phyloP scores from a whole-genome alignment of 225 moss, liverwort and hornwort species.

The Straminergon stramineum region DNA sequence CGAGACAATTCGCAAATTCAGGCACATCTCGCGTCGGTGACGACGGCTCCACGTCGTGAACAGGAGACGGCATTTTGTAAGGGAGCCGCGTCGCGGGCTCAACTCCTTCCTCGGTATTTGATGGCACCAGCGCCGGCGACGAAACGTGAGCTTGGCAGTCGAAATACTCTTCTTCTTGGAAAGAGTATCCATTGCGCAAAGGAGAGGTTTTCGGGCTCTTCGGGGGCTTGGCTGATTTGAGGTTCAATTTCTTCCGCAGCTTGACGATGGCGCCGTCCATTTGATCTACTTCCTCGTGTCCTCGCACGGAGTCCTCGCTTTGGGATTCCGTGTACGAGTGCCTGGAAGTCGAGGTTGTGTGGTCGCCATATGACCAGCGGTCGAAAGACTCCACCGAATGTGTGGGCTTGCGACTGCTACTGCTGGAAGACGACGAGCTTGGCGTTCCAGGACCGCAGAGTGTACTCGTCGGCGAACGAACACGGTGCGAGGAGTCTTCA shows the following conservation, averaged over 20 bases:
- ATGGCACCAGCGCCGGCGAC: background rate
- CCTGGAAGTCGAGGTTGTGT: constrained; percentile 16
- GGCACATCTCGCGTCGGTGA: background rate
- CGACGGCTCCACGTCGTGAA: background rate
- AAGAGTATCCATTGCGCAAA: constrained; percentile 2
- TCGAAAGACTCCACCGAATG: constrained; percentile 43
- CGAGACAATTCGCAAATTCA: constrained; percentile 28
- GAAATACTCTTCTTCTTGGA: constrained; percentile 30
- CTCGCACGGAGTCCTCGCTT: background rate
- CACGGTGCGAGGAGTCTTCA: constrained; percentile 11
- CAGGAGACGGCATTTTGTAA: constrained; percentile 45
- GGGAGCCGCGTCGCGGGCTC: constrained; percentile 33
- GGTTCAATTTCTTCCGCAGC: constrained; percentile 12
- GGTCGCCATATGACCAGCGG: constrained; percentile 35
- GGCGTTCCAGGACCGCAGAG: constrained; percentile 28
- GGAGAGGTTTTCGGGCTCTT: constrained; percentile 4
- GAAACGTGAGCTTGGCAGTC: constrained; percentile 17
- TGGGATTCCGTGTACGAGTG: constrained; percentile 9
- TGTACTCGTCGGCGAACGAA: constrained; percentile 37
- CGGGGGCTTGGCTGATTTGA: constrained; percentile 9
- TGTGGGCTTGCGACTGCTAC: constrained; percentile 27
- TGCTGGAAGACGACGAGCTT: constrained; percentile 12
- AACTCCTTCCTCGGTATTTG: background rate
- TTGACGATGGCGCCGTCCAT: constrained; percentile 2
- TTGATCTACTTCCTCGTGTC: background rate